A percentile compares a stretch with the other conserved stretches of the same genome.
phyloP scores from a whole-genome alignment of 495 filamentous ascomycete genomes.

The Podospora comata region DNA sequence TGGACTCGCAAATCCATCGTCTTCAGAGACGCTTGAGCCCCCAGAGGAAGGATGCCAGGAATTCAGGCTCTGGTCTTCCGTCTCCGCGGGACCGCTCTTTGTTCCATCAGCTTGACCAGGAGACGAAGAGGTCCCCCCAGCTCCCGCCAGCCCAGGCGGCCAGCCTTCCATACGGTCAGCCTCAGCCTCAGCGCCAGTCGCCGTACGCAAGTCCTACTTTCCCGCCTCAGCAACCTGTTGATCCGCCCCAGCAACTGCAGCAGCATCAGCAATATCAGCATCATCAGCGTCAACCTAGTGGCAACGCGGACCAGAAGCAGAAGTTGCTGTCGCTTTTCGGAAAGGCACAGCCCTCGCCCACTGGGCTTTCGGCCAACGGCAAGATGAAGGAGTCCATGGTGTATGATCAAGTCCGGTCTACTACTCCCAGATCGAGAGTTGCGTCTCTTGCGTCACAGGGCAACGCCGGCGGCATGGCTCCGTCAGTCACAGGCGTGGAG shows the following conservation, averaged over 20 bases:
- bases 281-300: conserved; percentile 28
- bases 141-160: conserved; percentile 21
- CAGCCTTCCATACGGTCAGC: conserved; percentile 21
- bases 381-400: conserved; percentile 34
- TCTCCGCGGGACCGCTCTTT: conserved; percentile 26
- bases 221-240: conserved; percentile 14
- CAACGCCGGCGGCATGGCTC: conserved; percentile 14
- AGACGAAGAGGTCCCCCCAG: conserved; percentile 23
- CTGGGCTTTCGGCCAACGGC: conserved; percentile 38
- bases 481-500: conserved; percentile 8
- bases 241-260: conserved; percentile 16
- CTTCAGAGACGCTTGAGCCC: conserved; percentile 17
- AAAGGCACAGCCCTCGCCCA: conserved; percentile 44
- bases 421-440: conserved; percentile 39
- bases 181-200: conserved; percentile 15
- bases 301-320: conserved; percentile 60
- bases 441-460: conserved; percentile 38
- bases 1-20: conserved; percentile 21
- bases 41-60: conserved; percentile 15
- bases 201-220: conserved; percentile 10
- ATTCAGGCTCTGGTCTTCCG: conserved; percentile 15
- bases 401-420: conserved; percentile 39
- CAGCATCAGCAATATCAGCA: conserved; percentile 17
- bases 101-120: conserved; percentile 19
- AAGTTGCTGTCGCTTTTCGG: conserved; percentile 68